These are phyloP conservation scores for Cryoendolithus antarcticus DNA, from an alignment of 2,329 filamentous ascomycete species.

Conservation along the genomic window DNA sequence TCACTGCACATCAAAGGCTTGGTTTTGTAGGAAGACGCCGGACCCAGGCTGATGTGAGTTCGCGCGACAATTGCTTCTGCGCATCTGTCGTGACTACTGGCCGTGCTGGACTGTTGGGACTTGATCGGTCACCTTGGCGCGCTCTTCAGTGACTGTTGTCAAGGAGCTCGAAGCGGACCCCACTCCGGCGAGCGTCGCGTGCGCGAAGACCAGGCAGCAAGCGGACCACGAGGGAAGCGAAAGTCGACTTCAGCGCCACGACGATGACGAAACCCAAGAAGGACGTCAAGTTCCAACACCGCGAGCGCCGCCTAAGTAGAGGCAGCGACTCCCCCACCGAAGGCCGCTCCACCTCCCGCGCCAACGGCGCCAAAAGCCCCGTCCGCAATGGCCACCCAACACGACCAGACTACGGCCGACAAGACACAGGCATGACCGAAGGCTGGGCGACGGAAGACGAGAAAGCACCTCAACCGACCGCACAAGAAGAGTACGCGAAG, in stretches of 20 bases:
- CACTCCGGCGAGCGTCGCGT: slow-evolving; percentile 17
- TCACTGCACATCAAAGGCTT: too few species aligned
- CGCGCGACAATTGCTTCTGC: too few species aligned
- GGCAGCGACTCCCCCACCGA: slow-evolving; percentile 35
- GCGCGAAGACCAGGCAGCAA: neutral
- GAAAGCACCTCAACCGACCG: slow-evolving; percentile 12
- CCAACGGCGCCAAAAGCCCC: slow-evolving; percentile 41
- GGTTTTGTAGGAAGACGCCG: too few species aligned
- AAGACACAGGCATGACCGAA: slow-evolving; percentile 16
- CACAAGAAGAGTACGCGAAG: slow-evolving; percentile 72
- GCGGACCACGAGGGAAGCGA: neutral
- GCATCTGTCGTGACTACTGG: too few species aligned
- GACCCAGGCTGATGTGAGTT: too few species aligned
- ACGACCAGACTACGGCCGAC: slow-evolving; percentile 12
- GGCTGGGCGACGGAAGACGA: slow-evolving; percentile 25
- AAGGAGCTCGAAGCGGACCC: too few species aligned
- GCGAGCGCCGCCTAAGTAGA: slow-evolving; percentile 46
- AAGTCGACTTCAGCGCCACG: too few species aligned
- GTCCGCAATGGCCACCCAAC: slow-evolving; percentile 29
- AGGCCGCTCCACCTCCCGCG: slow-evolving; percentile 8
- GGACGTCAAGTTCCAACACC: slow-evolving; percentile 50
- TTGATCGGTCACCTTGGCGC: too few species aligned
- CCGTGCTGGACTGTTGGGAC: too few species aligned
- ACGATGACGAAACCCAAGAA: slow-evolving; percentile 42
- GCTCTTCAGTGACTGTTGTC: too few species aligned